Base-by-base conservation (phyloP, 352 stramenopile genomes). In the Phytophthora ohioensis region DNA sequence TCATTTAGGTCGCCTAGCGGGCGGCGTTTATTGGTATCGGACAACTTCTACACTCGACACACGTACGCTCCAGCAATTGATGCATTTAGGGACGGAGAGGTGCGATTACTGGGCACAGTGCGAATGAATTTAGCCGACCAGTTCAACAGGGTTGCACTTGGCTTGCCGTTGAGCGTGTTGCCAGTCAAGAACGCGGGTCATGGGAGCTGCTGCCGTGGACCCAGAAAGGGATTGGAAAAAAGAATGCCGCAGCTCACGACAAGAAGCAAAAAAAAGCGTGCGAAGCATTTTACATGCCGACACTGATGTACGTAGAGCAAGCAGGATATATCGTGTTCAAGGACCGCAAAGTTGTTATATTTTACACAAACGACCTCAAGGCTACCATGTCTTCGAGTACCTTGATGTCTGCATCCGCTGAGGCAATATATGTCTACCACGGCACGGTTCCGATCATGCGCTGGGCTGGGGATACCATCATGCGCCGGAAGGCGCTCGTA, bases 381-480 rank as follows among this genome's bases (percentile, higher is more conserved):
- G 15, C 10, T n/a, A 43, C 38, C 15, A 43, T 43, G 4, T 43
- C 38, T n/a, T 9, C 7, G 11, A n/a, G 10, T 4, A 43, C 38
- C 3, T 3, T 43, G 7, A 15, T 7, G 5, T 62, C 45, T 4
- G 39, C 4, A 5, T 69, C 62, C 4, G 1, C 43, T 1, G 62
- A 69, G 10, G 62, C 15, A 2, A 30, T 58, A 21, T 30, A 59
- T 4, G 54, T 12, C 13, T 63, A 35, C n/a, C 53, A 69, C 17
- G 53, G 62, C 0, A 69, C 53, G 1, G 43, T 61, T 11, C 49
- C 60, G 9, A 7, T 67, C 10, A 3, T 61, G 31, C 38, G 51
- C 32, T 67, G 27, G 60, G 61, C 41, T 11, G 60, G 49, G 8
- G 51, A 60, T n/a, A 56, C 15, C 0, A 69, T 69, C 5, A 42